Conservation (phyloP, 2,329 filamentous ascomycete species). For the Aspergillus thermomutatus region DNA sequence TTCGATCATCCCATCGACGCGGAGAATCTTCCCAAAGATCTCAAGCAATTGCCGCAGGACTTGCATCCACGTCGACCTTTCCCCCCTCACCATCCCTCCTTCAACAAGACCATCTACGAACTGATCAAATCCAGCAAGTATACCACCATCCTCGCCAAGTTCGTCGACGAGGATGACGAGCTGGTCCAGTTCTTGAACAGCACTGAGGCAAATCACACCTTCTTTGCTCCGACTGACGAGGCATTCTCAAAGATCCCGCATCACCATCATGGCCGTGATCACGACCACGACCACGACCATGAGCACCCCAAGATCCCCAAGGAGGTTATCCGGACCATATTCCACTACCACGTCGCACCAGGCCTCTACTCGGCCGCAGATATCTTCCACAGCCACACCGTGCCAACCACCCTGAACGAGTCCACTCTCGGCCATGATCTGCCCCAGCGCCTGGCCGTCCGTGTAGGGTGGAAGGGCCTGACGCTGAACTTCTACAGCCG, state of each 20-base stretch:
- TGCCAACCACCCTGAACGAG: conserved; percentile 65
- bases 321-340: conserved; percentile 64
- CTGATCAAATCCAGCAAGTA: conserved; percentile 72
- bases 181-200: conserved; percentile 71
- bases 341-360: conserved; percentile 72
- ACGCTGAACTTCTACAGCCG: conserved; percentile 74
- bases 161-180: conserved; percentile 70
- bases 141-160: conserved; percentile 70
- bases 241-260: conserved; percentile 66
- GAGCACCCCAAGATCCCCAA: conserved; percentile 57
- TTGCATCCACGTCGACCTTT: not conserved
- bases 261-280: conserved; percentile 34
- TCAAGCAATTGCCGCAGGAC: conserved; percentile 1
- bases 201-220: conserved; percentile 70
- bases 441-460: conserved; percentile 68
- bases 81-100: conserved; percentile 36
- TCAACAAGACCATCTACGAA: conserved; percentile 74
- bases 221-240: conserved; percentile 75
- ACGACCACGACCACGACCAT: not conserved
- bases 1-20: conserved; percentile 5
- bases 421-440: conserved; percentile 57
- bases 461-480: conserved; percentile 61
- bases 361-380: conserved; percentile 64
- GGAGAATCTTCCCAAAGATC: conserved; percentile 7
- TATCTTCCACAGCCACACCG: conserved; percentile 68